Evolutionary conservation across 2,329 filamentous ascomycete genomes (phyloP).

Genomic region (Trichoderma endophyticum): DNA sequence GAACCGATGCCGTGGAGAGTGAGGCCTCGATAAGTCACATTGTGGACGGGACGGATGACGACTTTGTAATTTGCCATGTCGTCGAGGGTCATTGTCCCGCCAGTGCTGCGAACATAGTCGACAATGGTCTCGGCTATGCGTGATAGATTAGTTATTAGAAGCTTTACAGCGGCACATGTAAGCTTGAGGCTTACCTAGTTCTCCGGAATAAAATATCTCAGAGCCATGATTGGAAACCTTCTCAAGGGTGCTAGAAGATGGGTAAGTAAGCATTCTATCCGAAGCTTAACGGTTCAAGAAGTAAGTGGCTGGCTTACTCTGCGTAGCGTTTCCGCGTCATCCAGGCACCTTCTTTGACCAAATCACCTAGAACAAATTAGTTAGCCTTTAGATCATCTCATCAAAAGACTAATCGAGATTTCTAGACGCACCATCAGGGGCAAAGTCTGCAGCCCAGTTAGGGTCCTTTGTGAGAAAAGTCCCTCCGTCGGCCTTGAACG

Average conservation of each 20-base stretch:
- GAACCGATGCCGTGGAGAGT: slow-evolving; percentile 67
- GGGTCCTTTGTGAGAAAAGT: slow-evolving; percentile 73
- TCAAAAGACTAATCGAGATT: neutral
- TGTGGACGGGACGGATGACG: slow-evolving; percentile 60
- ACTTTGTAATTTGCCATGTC: slow-evolving; percentile 73
- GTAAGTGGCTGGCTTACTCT: slow-evolving; percentile 34
- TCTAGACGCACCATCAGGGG: slow-evolving; percentile 59
- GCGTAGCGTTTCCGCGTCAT: slow-evolving; percentile 82
- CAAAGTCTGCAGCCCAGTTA: slow-evolving; percentile 84
- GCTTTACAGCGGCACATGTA: neutral
- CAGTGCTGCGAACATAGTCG: slow-evolving; percentile 59
- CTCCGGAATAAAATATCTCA: slow-evolving; percentile 70
- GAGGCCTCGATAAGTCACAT: slow-evolving; percentile 66
- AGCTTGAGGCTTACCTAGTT: slow-evolving; percentile 46
- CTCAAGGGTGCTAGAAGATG: slow-evolving; percentile 58
- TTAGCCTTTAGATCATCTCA: slow-evolving; percentile 1
- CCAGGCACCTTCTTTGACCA: slow-evolving; percentile 68
- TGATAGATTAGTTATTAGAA: slow-evolving; percentile 27
- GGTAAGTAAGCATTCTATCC: slow-evolving; percentile 21
- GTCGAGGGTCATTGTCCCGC: slow-evolving; percentile 81
- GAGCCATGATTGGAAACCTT: slow-evolving; percentile 70
- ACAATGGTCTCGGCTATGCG: slow-evolving; percentile 69
- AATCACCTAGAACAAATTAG: slow-evolving; percentile 44
- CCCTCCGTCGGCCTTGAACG: slow-evolving; percentile 28
- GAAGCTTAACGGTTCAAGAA: neutral